Percentiles rank a stretch among this genome's conserved stretches.
Evolutionary conservation across 2,329 filamentous ascomycete genomes (phyloP).

Genomic region (Colletotrichum sp.): DNA sequence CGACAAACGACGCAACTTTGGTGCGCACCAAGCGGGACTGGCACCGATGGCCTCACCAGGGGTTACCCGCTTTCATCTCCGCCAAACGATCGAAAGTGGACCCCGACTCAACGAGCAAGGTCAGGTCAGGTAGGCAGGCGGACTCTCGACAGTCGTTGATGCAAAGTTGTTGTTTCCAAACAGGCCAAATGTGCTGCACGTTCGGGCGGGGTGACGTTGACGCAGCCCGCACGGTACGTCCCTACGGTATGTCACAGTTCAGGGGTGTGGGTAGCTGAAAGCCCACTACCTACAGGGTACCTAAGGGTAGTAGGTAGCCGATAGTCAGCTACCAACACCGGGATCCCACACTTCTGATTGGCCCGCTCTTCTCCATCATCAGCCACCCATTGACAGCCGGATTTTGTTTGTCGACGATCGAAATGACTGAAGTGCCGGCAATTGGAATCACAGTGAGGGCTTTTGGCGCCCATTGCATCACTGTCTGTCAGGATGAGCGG

Average conservation of each 20-base stretch:
- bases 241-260: neutral
- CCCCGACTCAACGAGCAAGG: too few relatives aligned
- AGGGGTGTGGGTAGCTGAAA: neutral
- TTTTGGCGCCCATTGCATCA: too few relatives aligned
- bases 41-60: too few relatives aligned
- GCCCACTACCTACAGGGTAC: too few relatives aligned
- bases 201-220: neutral
- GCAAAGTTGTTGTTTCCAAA: too few relatives aligned
- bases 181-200: neutral
- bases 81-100: too few relatives aligned
- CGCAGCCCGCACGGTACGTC: neutral
- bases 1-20: neutral
- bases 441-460: neutral
- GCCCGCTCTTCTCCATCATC: neutral
- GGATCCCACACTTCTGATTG: neutral
- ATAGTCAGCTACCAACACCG: neutral
- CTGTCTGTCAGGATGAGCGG: too few relatives aligned
- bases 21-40: neutral
- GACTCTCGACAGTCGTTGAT: too few relatives aligned
- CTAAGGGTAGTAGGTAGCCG: neutral
- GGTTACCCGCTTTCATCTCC: too few relatives aligned
- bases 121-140: too few relatives aligned
- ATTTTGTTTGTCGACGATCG: neutral
- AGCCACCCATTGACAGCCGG: neutral
- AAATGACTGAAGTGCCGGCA: neutral